Percentiles rank a stretch among this genome's conserved stretches.
Evolutionary conservation across 768 basidiomycete species (phyloP).

Genomic region (Hysterangium stoloniferum): DNA sequence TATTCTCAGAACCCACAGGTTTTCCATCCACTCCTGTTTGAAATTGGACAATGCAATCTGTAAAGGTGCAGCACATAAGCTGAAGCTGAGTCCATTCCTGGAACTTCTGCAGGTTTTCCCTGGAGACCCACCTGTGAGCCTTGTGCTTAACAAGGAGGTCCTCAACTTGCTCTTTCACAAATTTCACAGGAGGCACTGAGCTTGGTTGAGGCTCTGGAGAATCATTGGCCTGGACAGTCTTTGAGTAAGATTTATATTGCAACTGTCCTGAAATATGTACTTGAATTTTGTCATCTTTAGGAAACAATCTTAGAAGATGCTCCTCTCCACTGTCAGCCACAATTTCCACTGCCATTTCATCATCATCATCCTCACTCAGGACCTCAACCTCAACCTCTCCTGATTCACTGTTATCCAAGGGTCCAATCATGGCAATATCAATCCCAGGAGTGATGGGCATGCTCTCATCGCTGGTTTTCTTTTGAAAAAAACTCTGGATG

Average conservation of each 20-base stretch:
- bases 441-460: neutral
- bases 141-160: no score
- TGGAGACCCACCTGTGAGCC: no score
- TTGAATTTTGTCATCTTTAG: no score
- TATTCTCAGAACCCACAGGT: no score
- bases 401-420: no score
- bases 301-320: no score
- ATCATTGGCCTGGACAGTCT: neutral
- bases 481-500: neutral
- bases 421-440: no score
- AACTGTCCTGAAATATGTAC: neutral
- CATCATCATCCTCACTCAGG: neutral
- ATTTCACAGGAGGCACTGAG: neutral
- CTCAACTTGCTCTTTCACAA: neutral
- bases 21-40: no score
- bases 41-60: no score
- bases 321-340: neutral
- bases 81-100: no score
- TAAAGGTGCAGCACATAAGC: no score
- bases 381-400: neutral
- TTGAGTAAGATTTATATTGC: neutral
- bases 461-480: neutral
- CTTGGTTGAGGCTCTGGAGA: neutral
- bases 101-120: no score
- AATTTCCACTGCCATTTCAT: neutral